These are phyloP conservation scores for Oryza longistaminata DNA, from an alignment of 176 grass and related monocot genomes.

Conservation along the genomic window DNA sequence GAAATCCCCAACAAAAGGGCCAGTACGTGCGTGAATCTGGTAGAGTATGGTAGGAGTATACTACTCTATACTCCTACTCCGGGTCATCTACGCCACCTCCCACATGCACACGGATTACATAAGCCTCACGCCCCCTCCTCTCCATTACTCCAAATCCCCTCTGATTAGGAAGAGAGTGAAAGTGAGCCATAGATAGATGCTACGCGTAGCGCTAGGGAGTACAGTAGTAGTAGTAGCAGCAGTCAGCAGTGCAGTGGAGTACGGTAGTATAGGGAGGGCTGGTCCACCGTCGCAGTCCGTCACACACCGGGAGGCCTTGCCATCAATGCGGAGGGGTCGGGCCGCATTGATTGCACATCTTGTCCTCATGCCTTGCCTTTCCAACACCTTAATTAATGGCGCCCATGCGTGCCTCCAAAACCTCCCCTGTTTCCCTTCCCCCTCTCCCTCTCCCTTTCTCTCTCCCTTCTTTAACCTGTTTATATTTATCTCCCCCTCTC, in stretches of 20 bases:
- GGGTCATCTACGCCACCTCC: not conserved
- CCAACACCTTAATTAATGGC: conserved; percentile 54
- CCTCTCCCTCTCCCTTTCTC: not conserved
- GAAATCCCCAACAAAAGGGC: conserved; percentile 19
- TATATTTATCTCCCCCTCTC: conserved; percentile 10
- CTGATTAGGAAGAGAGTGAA: not conserved
- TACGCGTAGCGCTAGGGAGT: not conserved
- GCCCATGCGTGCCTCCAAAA: conserved; percentile 42
- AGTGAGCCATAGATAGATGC: not conserved
- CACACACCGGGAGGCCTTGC: conserved; percentile 34
- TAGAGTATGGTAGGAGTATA: not conserved
- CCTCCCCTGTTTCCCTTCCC: not conserved
- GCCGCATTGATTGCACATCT: conserved; percentile 58
- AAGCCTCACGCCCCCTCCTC: not conserved
- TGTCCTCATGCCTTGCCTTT: conserved; percentile 54
- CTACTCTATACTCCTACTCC: not conserved
- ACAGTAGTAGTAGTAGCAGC: not conserved
- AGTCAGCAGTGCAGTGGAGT: not conserved
- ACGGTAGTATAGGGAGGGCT: conserved; percentile 15
- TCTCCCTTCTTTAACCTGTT: not conserved
- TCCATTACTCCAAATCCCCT: not conserved
- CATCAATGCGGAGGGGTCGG: conserved; percentile 35
- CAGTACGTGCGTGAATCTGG: too few species aligned
- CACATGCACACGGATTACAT: not conserved
- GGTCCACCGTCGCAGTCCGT: conserved; percentile 38